Base-by-base conservation (phyloP, 495 filamentous ascomycete genomes). In the Aspergillus nanangensis region DNA sequence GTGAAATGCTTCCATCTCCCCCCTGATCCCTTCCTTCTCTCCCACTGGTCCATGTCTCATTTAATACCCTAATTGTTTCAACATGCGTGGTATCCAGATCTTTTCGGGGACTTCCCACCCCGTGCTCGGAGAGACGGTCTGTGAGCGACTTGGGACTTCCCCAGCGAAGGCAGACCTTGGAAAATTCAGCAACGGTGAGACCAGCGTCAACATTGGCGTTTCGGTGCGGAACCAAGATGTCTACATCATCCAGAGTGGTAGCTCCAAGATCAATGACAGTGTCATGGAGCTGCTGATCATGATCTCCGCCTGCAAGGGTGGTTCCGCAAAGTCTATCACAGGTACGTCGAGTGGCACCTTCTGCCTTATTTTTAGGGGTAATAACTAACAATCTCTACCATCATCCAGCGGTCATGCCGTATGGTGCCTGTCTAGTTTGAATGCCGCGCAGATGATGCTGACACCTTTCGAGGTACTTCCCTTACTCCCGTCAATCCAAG, bases 251-350 rank as follows among this genome's bases (percentile, higher is more conserved):
- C 93, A 98, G 77, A 96, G 92, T 53, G 93, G 93, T 43, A 96
- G 94, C 67, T 75, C 79, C 57, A 91, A 87, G 79, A 94, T 96
- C 77, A 98, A 98, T 70, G 94, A 98, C 69, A 92, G 87, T 52
- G 87, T 98, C 58, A 95, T 98, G 87, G 93, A 98, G 75, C 77
- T 98, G 47, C 80, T 97, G 57, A 96, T 98, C 66, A 91, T 98
- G 86, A 96, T 97, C 57, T 92, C 89, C 47, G 93, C 93, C 41
- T 97, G 93, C 77, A 98, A 95, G 63, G 90, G 93, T 60, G 92
- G 91, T 45, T 97, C 94, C 32, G 88, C 94, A 41, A 95, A 91
- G 73, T 95, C 92, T 53, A 90, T 98, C 67, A 98, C 93, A 58
- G 92, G 92, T 95, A 75, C 53, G 81, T 65, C 39, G 9, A n/a